Evolutionary conservation across 257 asterid genomes (phyloP).

Genomic region (Solanum tarapatanum): DNA sequence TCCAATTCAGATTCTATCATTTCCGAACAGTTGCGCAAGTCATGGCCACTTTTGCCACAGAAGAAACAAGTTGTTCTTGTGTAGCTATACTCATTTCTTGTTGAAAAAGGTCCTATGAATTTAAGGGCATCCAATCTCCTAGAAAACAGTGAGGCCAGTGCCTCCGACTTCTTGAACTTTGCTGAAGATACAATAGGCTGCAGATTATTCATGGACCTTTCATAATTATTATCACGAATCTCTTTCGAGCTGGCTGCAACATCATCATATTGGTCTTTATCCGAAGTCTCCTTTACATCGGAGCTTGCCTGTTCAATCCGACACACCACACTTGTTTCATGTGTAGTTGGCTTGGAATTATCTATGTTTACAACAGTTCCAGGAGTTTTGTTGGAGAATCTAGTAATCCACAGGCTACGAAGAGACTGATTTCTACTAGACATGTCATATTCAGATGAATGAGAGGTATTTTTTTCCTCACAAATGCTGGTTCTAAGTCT

Average conservation of each 20-base stretch:
- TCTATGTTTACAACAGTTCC: conserved; percentile 3
- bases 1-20: conserved; percentile 35
- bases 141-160: conserved; percentile 49
- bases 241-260: background rate
- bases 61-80: conserved; percentile 25
- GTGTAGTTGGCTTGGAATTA: conserved; percentile 7
- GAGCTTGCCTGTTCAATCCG: conserved; percentile 10
- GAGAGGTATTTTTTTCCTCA: conserved; percentile 2
- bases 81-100: conserved; percentile 10
- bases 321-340: conserved; percentile 8
- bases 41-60: conserved; percentile 55
- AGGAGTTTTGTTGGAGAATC: conserved; percentile 25
- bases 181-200: conserved; percentile 8
- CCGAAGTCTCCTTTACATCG: background rate
- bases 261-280: conserved; percentile 8
- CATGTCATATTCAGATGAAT: conserved; percentile 11
- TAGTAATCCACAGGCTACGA: conserved; percentile 63
- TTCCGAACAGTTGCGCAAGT: conserved; percentile 30
- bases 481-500: conserved; percentile 1
- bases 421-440: conserved; percentile 19
- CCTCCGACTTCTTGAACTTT: conserved; percentile 30
- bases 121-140: conserved; percentile 58
- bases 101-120: conserved; percentile 20
- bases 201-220: conserved; percentile 1
- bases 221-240: conserved; percentile 2